Percentiles rank a stretch among this genome's conserved stretches.
Evolutionary conservation across 1,284 basidiomycete genomes (phyloP).

Genomic region (Cryptococcus depauperatus): DNA sequence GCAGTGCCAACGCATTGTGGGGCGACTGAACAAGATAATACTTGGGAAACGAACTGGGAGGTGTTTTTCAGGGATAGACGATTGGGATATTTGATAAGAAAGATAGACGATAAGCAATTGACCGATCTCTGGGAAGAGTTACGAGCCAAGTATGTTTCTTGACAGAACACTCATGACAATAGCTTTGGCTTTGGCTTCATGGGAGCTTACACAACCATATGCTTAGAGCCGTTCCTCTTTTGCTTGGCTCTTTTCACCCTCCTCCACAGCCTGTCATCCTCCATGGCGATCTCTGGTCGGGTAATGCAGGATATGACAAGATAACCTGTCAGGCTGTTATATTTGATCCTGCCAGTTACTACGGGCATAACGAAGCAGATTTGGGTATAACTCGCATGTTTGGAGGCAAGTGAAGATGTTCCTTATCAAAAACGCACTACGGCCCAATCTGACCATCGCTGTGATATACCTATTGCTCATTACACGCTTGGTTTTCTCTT

Average conservation of each 20-base stretch:
- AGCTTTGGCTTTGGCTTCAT: too few species aligned
- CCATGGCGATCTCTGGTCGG: conserved; percentile 75
- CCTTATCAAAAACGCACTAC: not conserved
- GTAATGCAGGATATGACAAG: conserved; percentile 50
- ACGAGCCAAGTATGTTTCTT: conserved; percentile 51
- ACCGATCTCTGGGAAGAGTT: conserved; percentile 54
- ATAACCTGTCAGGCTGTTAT: conserved; percentile 58
- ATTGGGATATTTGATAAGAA: conserved; percentile 53
- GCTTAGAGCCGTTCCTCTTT: conserved; percentile 64
- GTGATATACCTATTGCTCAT: too few species aligned
- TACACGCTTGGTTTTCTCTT: not conserved
- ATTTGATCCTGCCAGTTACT: conserved; percentile 74
- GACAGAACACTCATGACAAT: too few species aligned
- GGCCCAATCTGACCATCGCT: too few species aligned
- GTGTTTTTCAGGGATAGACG: conserved; percentile 56
- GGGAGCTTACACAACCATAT: not conserved
- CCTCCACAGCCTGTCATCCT: conserved; percentile 62
- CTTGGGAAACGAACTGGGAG: conserved; percentile 65
- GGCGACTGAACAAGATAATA: conserved; percentile 63
- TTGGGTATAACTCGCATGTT: conserved; percentile 77
- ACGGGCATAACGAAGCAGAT: conserved; percentile 79
- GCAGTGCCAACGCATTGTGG: conserved; percentile 71
- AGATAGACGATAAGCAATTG: conserved; percentile 49
- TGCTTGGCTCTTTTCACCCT: conserved; percentile 54
- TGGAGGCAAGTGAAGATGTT: conserved; percentile 48